A percentile compares a stretch with the other conserved stretches of the same genome.
phyloP scores from a whole-genome alignment of 1,139 yeast genomes.

The Hansenula lynferdii region DNA sequence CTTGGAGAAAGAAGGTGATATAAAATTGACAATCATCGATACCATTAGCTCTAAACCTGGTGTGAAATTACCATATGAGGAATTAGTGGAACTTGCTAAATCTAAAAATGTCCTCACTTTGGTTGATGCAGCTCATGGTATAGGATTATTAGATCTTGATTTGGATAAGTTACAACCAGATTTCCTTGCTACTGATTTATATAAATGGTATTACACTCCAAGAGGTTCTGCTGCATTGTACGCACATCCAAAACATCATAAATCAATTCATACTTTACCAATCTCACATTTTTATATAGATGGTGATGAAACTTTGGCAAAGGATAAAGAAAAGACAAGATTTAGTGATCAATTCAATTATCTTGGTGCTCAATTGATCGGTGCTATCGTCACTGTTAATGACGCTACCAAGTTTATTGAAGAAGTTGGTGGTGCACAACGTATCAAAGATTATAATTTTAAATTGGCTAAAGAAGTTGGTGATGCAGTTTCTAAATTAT shows the following conservation, averaged over 20 bases:
- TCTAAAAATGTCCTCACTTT: slow-evolving; percentile 46
- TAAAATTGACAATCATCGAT: slow-evolving; percentile 51
- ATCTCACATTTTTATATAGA: slow-evolving; percentile 43
- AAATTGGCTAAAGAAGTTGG: slow-evolving; percentile 39
- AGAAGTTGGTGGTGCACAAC: slow-evolving; percentile 49
- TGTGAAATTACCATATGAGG: slow-evolving; percentile 49
- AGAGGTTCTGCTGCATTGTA: slow-evolving; percentile 57
- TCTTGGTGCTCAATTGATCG: slow-evolving; percentile 28
- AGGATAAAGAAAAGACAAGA: slow-evolving; percentile 26
- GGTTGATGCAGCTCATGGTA: slow-evolving; percentile 71
- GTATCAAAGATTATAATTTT: slow-evolving; percentile 40
- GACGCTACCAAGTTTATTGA: slow-evolving; percentile 45
- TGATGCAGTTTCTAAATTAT: slow-evolving; percentile 27
- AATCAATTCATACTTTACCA: slow-evolving; percentile 52
- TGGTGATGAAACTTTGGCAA: slow-evolving; percentile 22
- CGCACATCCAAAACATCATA: slow-evolving; percentile 48
- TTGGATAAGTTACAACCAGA: slow-evolving; percentile 48
- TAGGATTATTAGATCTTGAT: slow-evolving; percentile 51
- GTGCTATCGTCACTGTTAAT: slow-evolving; percentile 25
- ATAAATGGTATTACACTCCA: slow-evolving; percentile 66
- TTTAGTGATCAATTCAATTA: slow-evolving; percentile 34
- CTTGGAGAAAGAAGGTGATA: slow-evolving; percentile 20
- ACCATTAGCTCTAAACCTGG: slow-evolving; percentile 65
- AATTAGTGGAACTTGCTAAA: slow-evolving; percentile 42
- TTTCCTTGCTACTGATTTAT: slow-evolving; percentile 57